A percentile compares a stretch with the other conserved stretches of the same genome.
These are phyloP conservation scores for Elsinoe necatrix DNA, from an alignment of 2,329 filamentous ascomycete genomes.

Conservation along the genomic window DNA sequence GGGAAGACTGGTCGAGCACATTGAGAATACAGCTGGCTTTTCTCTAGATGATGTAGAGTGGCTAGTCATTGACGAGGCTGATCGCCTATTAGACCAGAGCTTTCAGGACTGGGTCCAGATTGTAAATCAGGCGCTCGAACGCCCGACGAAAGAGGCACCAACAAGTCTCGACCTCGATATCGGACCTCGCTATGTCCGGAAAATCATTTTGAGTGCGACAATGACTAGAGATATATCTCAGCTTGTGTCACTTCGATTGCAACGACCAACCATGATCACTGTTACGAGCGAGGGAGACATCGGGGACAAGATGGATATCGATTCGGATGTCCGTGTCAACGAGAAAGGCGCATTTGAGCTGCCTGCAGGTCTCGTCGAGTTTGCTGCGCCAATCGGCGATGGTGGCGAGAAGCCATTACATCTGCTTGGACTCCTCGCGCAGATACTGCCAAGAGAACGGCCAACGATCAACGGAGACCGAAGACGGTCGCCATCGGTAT, in stretches of 20 bases:
- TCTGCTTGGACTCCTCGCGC: constrained; percentile 49
- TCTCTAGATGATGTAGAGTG: constrained; percentile 69
- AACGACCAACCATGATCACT: constrained; percentile 65
- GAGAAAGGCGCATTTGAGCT: constrained; percentile 45
- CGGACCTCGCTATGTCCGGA: constrained; percentile 48
- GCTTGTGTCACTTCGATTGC: constrained; percentile 62
- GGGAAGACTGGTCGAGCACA: constrained; percentile 82
- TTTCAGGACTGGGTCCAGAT: constrained; percentile 84
- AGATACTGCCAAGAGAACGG: constrained; percentile 21
- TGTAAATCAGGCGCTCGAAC: constrained; percentile 45
- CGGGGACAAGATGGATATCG: constrained; percentile 19
- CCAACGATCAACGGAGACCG: constrained; percentile 15
- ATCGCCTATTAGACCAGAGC: constrained; percentile 81
- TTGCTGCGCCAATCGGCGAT: constrained; percentile 42
- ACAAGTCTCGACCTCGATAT: constrained; percentile 24
- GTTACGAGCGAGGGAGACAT: constrained; percentile 45
- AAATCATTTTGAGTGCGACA: constrained; percentile 83
- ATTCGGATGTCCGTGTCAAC: constrained; percentile 22
- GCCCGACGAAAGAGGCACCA: constrained; percentile 39
- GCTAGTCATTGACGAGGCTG: constrained; percentile 89
- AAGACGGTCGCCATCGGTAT: constrained; percentile 16
- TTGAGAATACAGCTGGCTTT: constrained; percentile 76
- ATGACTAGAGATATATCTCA: constrained; percentile 82
- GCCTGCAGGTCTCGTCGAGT: constrained; percentile 42
- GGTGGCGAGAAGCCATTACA: constrained; percentile 62